Conservation (phyloP, 2,329 filamentous ascomycete species). For the Fusarium humuli region DNA sequence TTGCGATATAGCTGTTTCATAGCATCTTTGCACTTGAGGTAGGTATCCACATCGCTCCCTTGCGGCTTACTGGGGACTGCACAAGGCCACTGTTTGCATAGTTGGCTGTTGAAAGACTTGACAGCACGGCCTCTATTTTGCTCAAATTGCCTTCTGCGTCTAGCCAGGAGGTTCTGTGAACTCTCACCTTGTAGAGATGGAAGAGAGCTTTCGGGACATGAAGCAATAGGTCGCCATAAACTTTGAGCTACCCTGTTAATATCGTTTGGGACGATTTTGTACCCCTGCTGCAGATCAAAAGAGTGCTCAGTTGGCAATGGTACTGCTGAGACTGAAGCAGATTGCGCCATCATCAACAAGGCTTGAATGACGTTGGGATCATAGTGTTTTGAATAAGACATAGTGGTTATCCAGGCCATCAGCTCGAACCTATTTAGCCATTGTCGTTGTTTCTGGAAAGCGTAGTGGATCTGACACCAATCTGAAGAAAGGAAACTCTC, state of each 20-base stretch:
- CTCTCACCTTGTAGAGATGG: background rate
- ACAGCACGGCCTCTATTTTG: background rate
- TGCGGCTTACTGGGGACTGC: background rate
- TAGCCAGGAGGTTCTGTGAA: background rate
- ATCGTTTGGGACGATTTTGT: background rate
- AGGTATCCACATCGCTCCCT: background rate
- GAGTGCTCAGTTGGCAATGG: background rate
- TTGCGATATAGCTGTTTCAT: background rate
- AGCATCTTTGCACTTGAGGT: background rate
- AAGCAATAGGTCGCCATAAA: background rate
- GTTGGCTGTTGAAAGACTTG: background rate
- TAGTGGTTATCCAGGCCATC: slow-evolving; percentile 32
- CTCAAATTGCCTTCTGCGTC: background rate
- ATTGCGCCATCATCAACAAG: slow-evolving; percentile 2
- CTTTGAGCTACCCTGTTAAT: background rate
- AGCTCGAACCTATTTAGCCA: slow-evolving; percentile 36
- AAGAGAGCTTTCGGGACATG: background rate
- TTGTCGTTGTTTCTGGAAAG: slow-evolving; percentile 10
- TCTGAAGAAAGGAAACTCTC: background rate
- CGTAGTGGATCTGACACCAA: slow-evolving; percentile 36
- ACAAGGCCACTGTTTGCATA: background rate
- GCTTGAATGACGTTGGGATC: slow-evolving; percentile 25
- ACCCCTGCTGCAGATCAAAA: background rate
- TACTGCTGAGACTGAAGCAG: background rate
- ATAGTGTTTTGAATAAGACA: slow-evolving; percentile 23